phyloP scores from a whole-genome alignment of 345 rosid genomes.

The Ceriops zippeliana region DNA sequence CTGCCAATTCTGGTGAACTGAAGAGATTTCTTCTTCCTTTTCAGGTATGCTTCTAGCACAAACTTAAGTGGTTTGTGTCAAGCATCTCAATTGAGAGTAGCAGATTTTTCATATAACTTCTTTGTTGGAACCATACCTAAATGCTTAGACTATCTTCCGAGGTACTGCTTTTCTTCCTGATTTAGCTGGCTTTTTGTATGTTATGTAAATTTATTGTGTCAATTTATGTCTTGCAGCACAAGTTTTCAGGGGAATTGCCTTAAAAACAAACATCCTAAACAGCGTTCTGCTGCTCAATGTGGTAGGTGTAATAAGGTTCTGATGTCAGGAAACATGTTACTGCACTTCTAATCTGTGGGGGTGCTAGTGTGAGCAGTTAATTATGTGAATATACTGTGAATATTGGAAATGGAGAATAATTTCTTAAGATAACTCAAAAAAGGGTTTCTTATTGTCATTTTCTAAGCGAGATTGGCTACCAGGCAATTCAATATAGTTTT shows the following conservation, averaged over 20 bases:
- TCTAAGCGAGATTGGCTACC: not conserved
- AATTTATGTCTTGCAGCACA: slow-evolving; percentile 36
- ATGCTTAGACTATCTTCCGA: slow-evolving; percentile 74
- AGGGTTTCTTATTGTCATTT: not conserved
- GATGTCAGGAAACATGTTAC: not conserved
- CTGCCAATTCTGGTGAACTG: too few relatives aligned
- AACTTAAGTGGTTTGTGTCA: slow-evolving; percentile 67
- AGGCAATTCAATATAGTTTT: not conserved
- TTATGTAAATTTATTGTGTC: slow-evolving; percentile 11
- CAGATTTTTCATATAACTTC: slow-evolving; percentile 85
- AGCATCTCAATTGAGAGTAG: slow-evolving; percentile 62
- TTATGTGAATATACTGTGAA: not conserved
- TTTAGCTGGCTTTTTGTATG: not conserved
- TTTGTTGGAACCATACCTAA: slow-evolving; percentile 80
- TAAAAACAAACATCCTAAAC: slow-evolving; percentile 53
- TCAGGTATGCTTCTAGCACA: slow-evolving; percentile 63
- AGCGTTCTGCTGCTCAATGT: slow-evolving; percentile 62
- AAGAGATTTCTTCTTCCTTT: not conserved
- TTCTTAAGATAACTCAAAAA: not conserved
- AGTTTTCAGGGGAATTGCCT: slow-evolving; percentile 97
- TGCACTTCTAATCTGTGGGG: not conserved
- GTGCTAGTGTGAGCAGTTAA: not conserved
- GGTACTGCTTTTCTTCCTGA: slow-evolving; percentile 37
- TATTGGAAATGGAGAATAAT: not conserved
- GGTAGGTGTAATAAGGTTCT: slow-evolving; percentile 40